Evolutionary conservation across 805 yeast species (phyloP), one percentile per base, ranked within the genome.

Genomic region (Pichia thaimueangensis): DNA sequence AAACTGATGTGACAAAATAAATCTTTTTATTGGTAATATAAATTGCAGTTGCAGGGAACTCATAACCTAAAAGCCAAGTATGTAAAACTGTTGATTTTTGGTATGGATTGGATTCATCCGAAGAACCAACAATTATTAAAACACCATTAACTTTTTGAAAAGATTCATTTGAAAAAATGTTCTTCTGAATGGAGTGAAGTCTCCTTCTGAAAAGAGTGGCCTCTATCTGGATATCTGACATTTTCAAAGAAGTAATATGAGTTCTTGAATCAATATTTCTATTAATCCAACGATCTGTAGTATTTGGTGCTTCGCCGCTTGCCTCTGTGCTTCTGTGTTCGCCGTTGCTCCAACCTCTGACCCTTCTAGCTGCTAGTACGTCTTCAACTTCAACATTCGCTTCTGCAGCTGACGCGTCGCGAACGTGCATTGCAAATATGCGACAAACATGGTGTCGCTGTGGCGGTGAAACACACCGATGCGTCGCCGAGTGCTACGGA

Each of bases 51-150:
- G 93, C 93, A n/a, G 95, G 94, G 58, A 91, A 91, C 60, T 93
- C 97, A 60, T 89, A 91, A 4, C 97, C 96, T 37, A 91, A 66
- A 41, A 91, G 67, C 97, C 97, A 91, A 40, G 80, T 83, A 60
- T 89, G 97, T 36, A 89, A 64, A 35, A 84, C 81, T 1, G 95
- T 80, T 11, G 95, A 82, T 63, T 86, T 86, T 58, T 84, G 87
- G 63, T 86, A 88, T 37, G 95, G 94, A 59, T 87, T 84, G 50
- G 84, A 91, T 47, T 85, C 93, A 58, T 86, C 88, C 34, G 86
- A 70, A 7, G 95, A 84, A 11, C 97, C 97, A 36, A 84, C 82
- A 12, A 86, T 77, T 35, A 86, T 75, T 47, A 87, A 55, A 25
- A 83, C 50, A 8, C 81, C 72, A 35, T 70, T 60, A 21, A 72